Percentiles rank a stretch among this genome's conserved stretches.
phyloP scores from a whole-genome alignment of 192 early-diverging fungal genomes.

The Linnemannia exigua region DNA sequence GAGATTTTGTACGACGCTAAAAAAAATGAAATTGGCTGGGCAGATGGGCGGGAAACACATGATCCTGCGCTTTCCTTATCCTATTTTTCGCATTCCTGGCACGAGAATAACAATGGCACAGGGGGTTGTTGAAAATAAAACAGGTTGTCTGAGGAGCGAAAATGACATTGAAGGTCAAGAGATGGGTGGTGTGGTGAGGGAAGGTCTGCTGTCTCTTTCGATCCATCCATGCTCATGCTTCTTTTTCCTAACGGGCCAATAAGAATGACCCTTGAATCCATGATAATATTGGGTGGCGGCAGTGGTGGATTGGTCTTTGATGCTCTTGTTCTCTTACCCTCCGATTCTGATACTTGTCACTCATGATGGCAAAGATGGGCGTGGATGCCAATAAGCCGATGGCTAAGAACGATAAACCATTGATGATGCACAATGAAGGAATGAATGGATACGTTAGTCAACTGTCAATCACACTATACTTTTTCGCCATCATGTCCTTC shows the following conservation, averaged over 20 bases:
- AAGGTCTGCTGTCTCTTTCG: neutral
- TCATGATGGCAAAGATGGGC: slow-evolving; percentile 77
- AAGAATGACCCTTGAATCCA: neutral
- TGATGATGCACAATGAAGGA: neutral
- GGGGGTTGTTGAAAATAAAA: neutral
- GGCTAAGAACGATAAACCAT: slow-evolving; percentile 45
- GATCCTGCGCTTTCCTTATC: neutral
- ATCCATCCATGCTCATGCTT: neutral
- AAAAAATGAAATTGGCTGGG: neutral
- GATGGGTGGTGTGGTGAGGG: neutral
- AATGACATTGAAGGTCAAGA: neutral
- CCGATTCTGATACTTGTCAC: slow-evolving; percentile 79
- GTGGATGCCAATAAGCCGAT: slow-evolving; percentile 74
- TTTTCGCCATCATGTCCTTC: neutral
- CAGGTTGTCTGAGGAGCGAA: neutral
- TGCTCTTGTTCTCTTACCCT: slow-evolving; percentile 56
- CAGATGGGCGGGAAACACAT: neutral
- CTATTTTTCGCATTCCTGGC: neutral
- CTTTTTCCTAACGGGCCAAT: neutral
- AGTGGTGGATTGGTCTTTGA: neutral
- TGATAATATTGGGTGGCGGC: too few relatives aligned
- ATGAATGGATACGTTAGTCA: slow-evolving; percentile 6
- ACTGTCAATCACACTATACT: neutral
- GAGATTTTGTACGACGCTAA: neutral
- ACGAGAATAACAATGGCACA: neutral